Evolutionary conservation across 805 yeast species (phyloP), one percentile per base, ranked within the genome.

Genomic region (Schwanniomyces yamadae): DNA sequence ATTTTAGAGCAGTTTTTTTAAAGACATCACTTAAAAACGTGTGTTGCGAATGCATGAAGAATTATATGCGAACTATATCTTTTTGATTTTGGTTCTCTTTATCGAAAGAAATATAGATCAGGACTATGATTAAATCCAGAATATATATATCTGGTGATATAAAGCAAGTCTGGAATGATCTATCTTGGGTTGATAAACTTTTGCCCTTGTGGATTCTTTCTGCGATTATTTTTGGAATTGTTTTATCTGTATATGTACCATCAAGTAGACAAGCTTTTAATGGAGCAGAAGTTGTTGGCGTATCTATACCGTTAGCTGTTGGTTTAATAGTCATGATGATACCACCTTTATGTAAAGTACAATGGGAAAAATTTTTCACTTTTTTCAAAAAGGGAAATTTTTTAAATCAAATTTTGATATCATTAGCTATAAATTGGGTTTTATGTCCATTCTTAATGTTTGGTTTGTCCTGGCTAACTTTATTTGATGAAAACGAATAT

Each of bases 271-370:
- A 48, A 8, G 64, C 63, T 4, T 69, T 71, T 40, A 48, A 63
- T 24, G 57, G 62, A 12, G 58, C 59, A 4, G 38, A 54, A 28
- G 42, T 70, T 13, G 59, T 62, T 9, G 63, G 61, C 9, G 75
- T 71, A 2, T 61, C 72, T 11, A 52, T 67, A 23, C 77, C 77
- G 2, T 41, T 71, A n/a, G 69, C 77, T 1, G 54, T 74, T 10
- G 81, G 81, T 1, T 49, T 77, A 40, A 59, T 77, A 7, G 62
- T 72, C 13, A 77, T 77, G 80, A 75, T 77, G 77, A 57, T 73
- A 8, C 82, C 82, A 3, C 77, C 78, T 4, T 55, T 77, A 33
- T 72, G 78, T 50, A 73, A 74, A 42, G 75, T 77, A 18, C 64
- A 67, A 45, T 77, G 75, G 72, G 82, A 77, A 45, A 54, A 56